Base-by-base conservation (phyloP, 1,284 basidiomycete genomes). In the Ceratobasidium sp. region DNA sequence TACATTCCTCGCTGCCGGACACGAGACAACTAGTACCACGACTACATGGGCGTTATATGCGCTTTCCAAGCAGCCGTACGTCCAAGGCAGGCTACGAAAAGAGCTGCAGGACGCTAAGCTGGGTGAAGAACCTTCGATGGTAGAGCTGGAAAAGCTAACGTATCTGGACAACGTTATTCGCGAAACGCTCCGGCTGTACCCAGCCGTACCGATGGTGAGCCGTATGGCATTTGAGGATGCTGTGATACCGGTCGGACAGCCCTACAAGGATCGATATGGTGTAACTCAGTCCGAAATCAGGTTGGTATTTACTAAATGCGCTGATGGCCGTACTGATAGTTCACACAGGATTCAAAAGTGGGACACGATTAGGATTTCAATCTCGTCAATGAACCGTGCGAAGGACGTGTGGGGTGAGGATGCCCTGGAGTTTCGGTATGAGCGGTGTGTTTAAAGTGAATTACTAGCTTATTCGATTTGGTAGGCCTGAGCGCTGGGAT, bases 11-110 rank as follows among this genome's bases (percentile, higher is more conserved):
- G 38, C 71, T 52, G 77, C 76, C 33, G 86, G 87, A 0, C 86
- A 87, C 81, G 64, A 67, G 59, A 66, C 56, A 20, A 86, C 85
- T 0, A 84, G 85, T 1, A 87, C 85, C 0, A 84, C 87, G 0
- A 81, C 87, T 0, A 85, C 86, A 6, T 89, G 88, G 88, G 84
- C 84, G n/a, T 80, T 88, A 0, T 85, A 85, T 79, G 82, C 83
- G n/a, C 84, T 89, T 0, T 80, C 85, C 0, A 80, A 82, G 20
- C 78, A 87, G 67, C 85, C 82, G 0, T 83, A 84, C 0, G 79
- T 85, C 2, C 89, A 90, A 79, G 81, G 80, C 33, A 83, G 83
- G 52, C 83, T 89, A 0, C 83, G 88, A 2, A 81, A 83, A 12
- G 89, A 90, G 79, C 79, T 86, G 17, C 66, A 80, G 23, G 78